Conservation (phyloP, 1,284 basidiomycete genomes). For the Mycena citricolor region DNA sequence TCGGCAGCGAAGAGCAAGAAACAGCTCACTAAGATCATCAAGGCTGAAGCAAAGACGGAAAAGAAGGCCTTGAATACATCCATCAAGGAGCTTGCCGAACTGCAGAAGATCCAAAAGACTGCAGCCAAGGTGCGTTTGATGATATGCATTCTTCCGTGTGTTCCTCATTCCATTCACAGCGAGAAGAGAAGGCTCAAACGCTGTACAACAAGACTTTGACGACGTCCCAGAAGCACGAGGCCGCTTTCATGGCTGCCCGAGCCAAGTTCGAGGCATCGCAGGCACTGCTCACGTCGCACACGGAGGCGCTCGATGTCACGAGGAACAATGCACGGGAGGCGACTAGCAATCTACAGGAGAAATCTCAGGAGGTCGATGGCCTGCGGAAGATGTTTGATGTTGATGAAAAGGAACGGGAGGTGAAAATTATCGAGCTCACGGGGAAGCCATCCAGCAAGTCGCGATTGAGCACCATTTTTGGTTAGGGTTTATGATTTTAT, state of each 20-base stretch:
- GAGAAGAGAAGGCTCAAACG: slow-evolving; percentile 45
- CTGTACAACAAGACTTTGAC: slow-evolving; percentile 43
- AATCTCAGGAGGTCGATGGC: slow-evolving; percentile 52
- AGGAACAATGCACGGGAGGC: slow-evolving; percentile 44
- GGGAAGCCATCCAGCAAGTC: slow-evolving; percentile 9
- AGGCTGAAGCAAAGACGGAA: slow-evolving; percentile 51
- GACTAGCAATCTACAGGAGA: slow-evolving; percentile 51
- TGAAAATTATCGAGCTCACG: slow-evolving; percentile 40
- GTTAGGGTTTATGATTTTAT: slow-evolving; percentile 4
- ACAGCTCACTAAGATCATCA: slow-evolving; percentile 52
- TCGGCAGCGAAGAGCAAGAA: slow-evolving; percentile 47
- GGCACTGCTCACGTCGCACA: slow-evolving; percentile 42
- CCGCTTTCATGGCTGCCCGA: slow-evolving; percentile 46
- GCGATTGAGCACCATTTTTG: slow-evolving; percentile 17
- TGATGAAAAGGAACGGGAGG: slow-evolving; percentile 52
- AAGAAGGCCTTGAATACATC: slow-evolving; percentile 46
- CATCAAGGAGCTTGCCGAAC: slow-evolving; percentile 49
- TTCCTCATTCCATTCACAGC: slow-evolving; percentile 32
- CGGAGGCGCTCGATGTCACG: slow-evolving; percentile 45
- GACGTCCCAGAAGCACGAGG: slow-evolving; percentile 49
- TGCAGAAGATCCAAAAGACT: slow-evolving; percentile 52
- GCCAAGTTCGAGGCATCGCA: slow-evolving; percentile 47
- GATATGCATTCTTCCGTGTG: neutral
- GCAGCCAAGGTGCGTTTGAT: slow-evolving; percentile 48
- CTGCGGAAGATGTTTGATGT: slow-evolving; percentile 48